These are phyloP conservation scores for Sugiyamaella americana DNA, from an alignment of 805 yeast species.

Conservation along the genomic window DNA sequence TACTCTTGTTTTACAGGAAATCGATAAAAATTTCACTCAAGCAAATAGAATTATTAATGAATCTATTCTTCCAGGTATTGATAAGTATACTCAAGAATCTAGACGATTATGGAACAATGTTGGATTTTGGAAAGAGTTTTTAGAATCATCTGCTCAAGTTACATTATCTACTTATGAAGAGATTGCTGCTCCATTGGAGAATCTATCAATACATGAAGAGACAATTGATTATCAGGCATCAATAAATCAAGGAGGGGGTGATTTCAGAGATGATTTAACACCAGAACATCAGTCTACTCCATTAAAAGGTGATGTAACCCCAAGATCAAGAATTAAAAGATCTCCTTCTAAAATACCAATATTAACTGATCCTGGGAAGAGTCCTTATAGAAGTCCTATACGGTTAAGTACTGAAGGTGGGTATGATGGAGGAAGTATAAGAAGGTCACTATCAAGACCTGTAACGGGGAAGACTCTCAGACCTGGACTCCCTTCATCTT, in stretches of 20 bases:
- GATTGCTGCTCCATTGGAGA: conserved; percentile 11
- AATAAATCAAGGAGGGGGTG: neutral
- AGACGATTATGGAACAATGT: conserved; percentile 48
- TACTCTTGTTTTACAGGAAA: conserved; percentile 67
- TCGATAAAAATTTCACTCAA: conserved; percentile 64
- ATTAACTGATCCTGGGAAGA: conserved; percentile 1
- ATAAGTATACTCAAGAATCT: conserved; percentile 52
- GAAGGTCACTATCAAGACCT: too few relatives aligned
- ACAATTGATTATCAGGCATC: conserved; percentile 2
- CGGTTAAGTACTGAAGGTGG: conserved; percentile 2
- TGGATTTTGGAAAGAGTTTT: conserved; percentile 69
- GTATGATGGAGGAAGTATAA: too few relatives aligned
- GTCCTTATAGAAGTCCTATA: conserved; percentile 8
- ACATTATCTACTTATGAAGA: conserved; percentile 50
- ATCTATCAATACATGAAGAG: conserved; percentile 11
- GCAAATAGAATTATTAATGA: conserved; percentile 66
- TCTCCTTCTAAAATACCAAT: conserved; percentile 3
- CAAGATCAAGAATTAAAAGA: conserved; percentile 1
- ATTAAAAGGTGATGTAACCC: conserved; percentile 1
- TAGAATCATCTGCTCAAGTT: conserved; percentile 69
- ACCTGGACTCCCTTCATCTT: too few relatives aligned
- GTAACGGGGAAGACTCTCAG: too few relatives aligned
- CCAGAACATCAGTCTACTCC: conserved; percentile 7
- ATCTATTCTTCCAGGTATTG: conserved; percentile 60
- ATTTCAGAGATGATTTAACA: neutral